Evolutionary conservation across 768 basidiomycete genomes (phyloP).

Genomic region (Panaeolus papilionaceus): DNA sequence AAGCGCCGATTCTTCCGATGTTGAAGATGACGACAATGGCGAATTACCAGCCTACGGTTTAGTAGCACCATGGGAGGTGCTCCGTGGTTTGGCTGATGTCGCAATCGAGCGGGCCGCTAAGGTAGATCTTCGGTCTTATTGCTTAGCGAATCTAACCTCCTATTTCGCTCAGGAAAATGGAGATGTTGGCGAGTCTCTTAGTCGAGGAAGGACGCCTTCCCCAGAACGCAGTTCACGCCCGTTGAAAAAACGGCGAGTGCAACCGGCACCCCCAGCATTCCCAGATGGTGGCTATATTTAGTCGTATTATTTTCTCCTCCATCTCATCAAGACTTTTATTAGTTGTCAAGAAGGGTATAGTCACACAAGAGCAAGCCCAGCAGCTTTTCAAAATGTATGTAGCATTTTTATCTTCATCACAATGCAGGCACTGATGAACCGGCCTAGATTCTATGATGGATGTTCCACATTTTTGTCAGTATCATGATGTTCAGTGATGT

Average conservation of each 20-base stretch:
- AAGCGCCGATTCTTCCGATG: constrained; percentile 82
- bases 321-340: constrained; percentile 22
- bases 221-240: constrained; percentile 75
- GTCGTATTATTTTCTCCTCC: constrained; percentile 15
- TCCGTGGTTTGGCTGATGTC: constrained; percentile 81
- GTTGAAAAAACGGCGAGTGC: constrained; percentile 69
- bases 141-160: neutral
- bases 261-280: constrained; percentile 63
- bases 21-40: constrained; percentile 83
- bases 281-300: constrained; percentile 67
- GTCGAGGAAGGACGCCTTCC: constrained; percentile 75
- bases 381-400: constrained; percentile 86
- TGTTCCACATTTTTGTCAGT: constrained; percentile 62
- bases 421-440: constrained; percentile 21
- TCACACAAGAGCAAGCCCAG: constrained; percentile 83
- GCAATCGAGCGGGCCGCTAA: constrained; percentile 81
- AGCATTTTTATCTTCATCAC: constrained; percentile 18
- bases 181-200: constrained; percentile 76
- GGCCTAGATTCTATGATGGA: constrained; percentile 84
- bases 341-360: constrained; percentile 87
- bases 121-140: constrained; percentile 44
- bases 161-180: constrained; percentile 58
- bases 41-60: constrained; percentile 83
- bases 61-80: constrained; percentile 87
- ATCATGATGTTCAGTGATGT: neutral